Evolutionary conservation across 441 rosid species (phyloP).

Genomic region (Manihot esculenta): DNA sequence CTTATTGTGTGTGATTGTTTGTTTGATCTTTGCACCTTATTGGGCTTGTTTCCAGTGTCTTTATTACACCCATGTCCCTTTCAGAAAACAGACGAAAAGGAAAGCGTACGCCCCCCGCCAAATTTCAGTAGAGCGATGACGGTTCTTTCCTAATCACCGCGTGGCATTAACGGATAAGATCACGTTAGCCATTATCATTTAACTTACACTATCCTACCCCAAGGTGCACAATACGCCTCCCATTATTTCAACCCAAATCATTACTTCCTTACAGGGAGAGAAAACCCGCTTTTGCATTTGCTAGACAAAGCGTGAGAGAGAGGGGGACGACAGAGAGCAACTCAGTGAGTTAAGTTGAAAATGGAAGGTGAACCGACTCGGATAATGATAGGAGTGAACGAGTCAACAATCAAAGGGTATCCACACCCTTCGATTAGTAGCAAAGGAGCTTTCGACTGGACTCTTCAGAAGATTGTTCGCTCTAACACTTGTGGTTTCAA

Average conservation of each 20-base stretch:
- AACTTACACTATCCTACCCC: not conserved
- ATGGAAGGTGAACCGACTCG: slow-evolving; percentile 69
- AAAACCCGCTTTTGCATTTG: slow-evolving; percentile 21
- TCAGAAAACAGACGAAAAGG: not conserved
- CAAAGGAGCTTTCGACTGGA: slow-evolving; percentile 93
- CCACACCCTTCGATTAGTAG: slow-evolving; percentile 90
- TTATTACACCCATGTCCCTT: no score
- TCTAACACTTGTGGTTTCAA: slow-evolving; percentile 70
- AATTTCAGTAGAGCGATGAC: not conserved
- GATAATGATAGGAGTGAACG: slow-evolving; percentile 77
- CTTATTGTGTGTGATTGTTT: no score
- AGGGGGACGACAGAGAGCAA: not conserved
- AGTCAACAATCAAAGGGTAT: slow-evolving; percentile 78
- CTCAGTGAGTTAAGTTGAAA: slow-evolving; percentile 8
- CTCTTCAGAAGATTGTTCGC: slow-evolving; percentile 74
- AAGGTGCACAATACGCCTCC: slow-evolving; percentile 15
- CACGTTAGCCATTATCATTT: no score
- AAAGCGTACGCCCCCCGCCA: not conserved
- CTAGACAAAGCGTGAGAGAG: not conserved
- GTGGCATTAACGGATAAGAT: not conserved
- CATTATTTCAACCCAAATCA: no score
- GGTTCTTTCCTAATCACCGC: not conserved
- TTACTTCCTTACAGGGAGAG: no score
- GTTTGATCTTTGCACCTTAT: no score
- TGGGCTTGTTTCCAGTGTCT: no score